These are phyloP conservation scores for Nakazawaea populi DNA, from an alignment of 805 yeast species.

Conservation along the genomic window DNA sequence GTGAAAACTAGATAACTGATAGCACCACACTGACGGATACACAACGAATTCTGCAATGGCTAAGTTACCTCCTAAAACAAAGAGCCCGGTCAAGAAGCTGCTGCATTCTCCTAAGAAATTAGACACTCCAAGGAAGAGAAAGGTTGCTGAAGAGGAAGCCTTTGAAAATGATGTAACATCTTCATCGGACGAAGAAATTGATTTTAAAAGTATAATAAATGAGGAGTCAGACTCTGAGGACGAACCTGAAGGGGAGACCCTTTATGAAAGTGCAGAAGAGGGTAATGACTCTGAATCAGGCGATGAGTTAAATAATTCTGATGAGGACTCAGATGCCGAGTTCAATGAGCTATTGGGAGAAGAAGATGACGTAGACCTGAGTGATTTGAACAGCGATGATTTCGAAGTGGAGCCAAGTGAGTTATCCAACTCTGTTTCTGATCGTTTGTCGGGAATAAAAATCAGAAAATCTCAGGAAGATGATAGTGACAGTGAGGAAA, in stretches of 20 bases:
- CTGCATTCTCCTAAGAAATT: conserved; percentile 1
- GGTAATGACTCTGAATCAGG: conserved; percentile 20
- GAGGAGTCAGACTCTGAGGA: conserved; percentile 17
- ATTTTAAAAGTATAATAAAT: conserved; percentile 10
- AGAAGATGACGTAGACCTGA: conserved; percentile 29
- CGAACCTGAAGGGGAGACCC: conserved; percentile 12
- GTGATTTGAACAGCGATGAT: conserved; percentile 37
- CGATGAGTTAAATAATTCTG: not conserved
- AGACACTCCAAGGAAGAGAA: conserved; percentile 11
- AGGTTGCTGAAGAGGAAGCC: conserved; percentile 1
- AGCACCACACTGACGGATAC: no score
- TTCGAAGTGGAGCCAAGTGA: conserved; percentile 50
- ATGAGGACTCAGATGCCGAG: conserved; percentile 55
- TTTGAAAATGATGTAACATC: not conserved
- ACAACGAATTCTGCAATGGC: not conserved
- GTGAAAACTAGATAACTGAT: no score
- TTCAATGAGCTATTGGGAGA: conserved; percentile 54
- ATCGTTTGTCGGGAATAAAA: conserved; percentile 46
- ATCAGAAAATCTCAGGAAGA: conserved; percentile 30
- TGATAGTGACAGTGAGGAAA: conserved; percentile 22
- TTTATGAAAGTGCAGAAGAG: conserved; percentile 10
- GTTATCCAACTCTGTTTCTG: conserved; percentile 44
- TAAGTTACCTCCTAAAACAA: not conserved
- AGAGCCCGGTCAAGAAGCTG: not conserved
- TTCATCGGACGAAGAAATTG: conserved; percentile 7